phyloP scores from a whole-genome alignment of 257 asterid genomes.

The Apocynum venetum region DNA sequence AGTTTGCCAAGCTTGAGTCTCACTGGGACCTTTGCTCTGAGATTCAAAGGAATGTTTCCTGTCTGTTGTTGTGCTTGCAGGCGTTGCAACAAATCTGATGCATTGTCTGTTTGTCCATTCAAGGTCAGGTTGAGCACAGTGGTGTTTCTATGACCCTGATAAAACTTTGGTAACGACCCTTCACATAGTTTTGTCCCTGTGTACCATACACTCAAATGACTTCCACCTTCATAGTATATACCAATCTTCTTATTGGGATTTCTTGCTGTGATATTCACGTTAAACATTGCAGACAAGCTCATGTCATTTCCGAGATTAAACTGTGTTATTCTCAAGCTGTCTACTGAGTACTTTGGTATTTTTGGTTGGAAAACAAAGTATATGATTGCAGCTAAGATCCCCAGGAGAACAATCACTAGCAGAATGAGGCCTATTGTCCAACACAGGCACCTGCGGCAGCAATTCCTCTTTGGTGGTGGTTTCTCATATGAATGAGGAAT shows the following conservation, averaged over 20 bases:
- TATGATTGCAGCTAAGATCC: conserved; percentile 49
- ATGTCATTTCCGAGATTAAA: conserved; percentile 46
- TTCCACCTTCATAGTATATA: conserved; percentile 69
- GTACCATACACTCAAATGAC: conserved; percentile 65
- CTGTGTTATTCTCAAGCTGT: conserved; percentile 58
- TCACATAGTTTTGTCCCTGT: conserved; percentile 56
- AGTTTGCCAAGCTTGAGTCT: conserved; percentile 66
- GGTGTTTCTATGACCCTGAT: conserved; percentile 93
- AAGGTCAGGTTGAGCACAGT: conserved; percentile 50
- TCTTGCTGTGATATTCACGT: conserved; percentile 66
- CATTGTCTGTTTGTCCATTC: conserved; percentile 67
- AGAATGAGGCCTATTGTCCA: conserved; percentile 56
- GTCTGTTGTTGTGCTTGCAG: conserved; percentile 61
- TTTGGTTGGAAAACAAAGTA: conserved; percentile 74
- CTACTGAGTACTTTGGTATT: conserved; percentile 67
- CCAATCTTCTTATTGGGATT: conserved; percentile 90
- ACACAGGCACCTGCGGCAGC: conserved; percentile 60
- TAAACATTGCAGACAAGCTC: conserved; percentile 57
- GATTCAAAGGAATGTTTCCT: conserved; percentile 55
- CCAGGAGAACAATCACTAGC: conserved; percentile 37
- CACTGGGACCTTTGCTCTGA: conserved; percentile 73
- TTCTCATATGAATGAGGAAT: conserved; percentile 38
- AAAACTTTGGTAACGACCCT: conserved; percentile 79
- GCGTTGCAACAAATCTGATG: conserved; percentile 48
- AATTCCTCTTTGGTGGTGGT: conserved; percentile 52